Evolutionary conservation across 176 grass and related monocot genomes (phyloP).

Genomic region (Phyllostachys edulis): DNA sequence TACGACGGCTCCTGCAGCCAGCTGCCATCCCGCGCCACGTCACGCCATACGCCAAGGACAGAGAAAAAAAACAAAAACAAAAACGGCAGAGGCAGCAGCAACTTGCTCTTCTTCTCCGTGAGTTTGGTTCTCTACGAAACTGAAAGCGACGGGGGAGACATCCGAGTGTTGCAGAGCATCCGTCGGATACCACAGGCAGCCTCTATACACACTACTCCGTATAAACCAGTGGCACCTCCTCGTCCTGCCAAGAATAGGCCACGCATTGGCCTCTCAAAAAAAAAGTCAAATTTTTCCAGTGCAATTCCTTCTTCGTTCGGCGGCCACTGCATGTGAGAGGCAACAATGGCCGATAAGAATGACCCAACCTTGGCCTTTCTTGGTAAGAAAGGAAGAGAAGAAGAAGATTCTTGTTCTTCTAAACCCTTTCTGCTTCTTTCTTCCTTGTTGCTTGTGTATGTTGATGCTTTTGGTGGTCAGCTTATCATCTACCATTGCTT

Average conservation of each 20-base stretch:
- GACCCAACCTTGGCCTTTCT: constrained; percentile 30
- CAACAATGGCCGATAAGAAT: background rate
- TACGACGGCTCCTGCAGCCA: no score
- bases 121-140: no score
- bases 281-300: background rate
- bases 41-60: no score
- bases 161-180: constrained; percentile 28
- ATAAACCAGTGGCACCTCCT: constrained; percentile 5
- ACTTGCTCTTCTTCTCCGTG: background rate
- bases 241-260: constrained; percentile 25
- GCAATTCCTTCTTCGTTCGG: no score
- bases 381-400: constrained; percentile 17
- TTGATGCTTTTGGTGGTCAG: background rate
- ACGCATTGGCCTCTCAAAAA: background rate
- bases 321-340: background rate
- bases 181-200: background rate
- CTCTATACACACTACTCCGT: no score
- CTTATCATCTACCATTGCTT: background rate
- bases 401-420: background rate
- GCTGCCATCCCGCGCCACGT: no score
- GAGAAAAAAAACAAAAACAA: no score
- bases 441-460: background rate
- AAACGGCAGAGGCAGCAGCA: no score
- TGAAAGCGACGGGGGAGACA: constrained; percentile 27
- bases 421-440: background rate